Evolutionary conservation across 2,329 filamentous ascomycete species (phyloP).

Genomic region (Fusarium pseudonygamai): DNA sequence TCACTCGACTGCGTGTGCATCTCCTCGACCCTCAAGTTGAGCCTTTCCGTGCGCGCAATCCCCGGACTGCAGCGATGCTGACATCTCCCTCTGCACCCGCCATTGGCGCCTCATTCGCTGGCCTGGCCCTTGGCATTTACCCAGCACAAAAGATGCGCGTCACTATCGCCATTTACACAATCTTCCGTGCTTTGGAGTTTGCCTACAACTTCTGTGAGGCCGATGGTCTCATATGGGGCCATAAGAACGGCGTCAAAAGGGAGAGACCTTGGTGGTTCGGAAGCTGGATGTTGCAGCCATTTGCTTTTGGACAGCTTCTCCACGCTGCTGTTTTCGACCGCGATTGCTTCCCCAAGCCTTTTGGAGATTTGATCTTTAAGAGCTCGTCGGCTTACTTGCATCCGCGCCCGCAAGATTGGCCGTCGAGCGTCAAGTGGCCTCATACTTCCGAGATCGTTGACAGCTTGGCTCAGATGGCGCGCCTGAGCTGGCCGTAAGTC

Average conservation of each 20-base stretch:
- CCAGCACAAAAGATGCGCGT: constrained; percentile 73
- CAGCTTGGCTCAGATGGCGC: constrained; percentile 82
- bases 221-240: constrained; percentile 73
- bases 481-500: constrained; percentile 82
- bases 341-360: constrained; percentile 71
- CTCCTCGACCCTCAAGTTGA: constrained; percentile 82
- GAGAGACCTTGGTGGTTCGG: constrained; percentile 84
- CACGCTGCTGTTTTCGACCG: constrained; percentile 81
- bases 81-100: constrained; percentile 88
- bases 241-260: constrained; percentile 62
- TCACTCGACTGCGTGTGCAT: constrained; percentile 79
- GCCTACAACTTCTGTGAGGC: constrained; percentile 85
- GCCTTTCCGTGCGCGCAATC: constrained; percentile 85
- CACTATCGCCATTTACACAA: constrained; percentile 81
- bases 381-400: constrained; percentile 85
- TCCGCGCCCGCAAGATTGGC: constrained; percentile 73
- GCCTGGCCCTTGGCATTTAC: constrained; percentile 81
- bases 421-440: constrained; percentile 77
- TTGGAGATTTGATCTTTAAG: constrained; percentile 68
- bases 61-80: constrained; percentile 75
- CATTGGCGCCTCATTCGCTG: constrained; percentile 88
- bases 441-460: constrained; percentile 79
- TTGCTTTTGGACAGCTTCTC: constrained; percentile 79
- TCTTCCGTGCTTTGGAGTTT: constrained; percentile 86
- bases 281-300: constrained; percentile 82